These are phyloP conservation scores for Delonix regia DNA, from an alignment of 306 rosid species.

Conservation along the genomic window DNA sequence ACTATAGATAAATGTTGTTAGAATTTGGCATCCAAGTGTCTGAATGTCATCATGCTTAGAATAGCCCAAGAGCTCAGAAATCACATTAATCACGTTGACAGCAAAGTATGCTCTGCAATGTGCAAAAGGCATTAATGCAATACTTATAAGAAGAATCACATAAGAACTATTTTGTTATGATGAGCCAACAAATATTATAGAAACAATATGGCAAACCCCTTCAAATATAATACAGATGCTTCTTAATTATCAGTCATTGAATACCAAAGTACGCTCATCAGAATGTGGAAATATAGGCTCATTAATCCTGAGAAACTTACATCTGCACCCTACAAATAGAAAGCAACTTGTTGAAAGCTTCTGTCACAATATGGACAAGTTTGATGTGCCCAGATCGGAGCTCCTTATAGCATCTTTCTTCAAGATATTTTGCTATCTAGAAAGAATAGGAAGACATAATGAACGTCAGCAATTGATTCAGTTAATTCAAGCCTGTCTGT, in stretches of 20 bases:
- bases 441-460: constrained; percentile 19
- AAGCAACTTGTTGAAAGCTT: constrained; percentile 82
- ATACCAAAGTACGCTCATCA: constrained; percentile 9
- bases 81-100: constrained; percentile 75
- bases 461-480: constrained; percentile 40
- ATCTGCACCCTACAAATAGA: constrained; percentile 84
- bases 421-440: constrained; percentile 92
- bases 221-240: constrained; percentile 8
- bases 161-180: not conserved
- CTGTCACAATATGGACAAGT: constrained; percentile 63
- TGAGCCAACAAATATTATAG: not conserved
- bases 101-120: constrained; percentile 85
- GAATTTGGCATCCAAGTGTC: constrained; percentile 84
- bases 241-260: not conserved
- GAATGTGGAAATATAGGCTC: constrained; percentile 20
- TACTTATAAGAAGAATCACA: not conserved
- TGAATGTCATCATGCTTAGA: constrained; percentile 73
- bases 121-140: constrained; percentile 8
- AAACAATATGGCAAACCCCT: not conserved
- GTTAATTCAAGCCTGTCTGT: not conserved
- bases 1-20: constrained; percentile 75
- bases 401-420: constrained; percentile 93
- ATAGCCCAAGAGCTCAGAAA: constrained; percentile 71
- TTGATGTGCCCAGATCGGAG: constrained; percentile 72
- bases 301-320: constrained; percentile 61